Evolutionary conservation across 2,329 filamentous ascomycete genomes (phyloP).

Genomic region (Daldinia eschscholtzii): DNA sequence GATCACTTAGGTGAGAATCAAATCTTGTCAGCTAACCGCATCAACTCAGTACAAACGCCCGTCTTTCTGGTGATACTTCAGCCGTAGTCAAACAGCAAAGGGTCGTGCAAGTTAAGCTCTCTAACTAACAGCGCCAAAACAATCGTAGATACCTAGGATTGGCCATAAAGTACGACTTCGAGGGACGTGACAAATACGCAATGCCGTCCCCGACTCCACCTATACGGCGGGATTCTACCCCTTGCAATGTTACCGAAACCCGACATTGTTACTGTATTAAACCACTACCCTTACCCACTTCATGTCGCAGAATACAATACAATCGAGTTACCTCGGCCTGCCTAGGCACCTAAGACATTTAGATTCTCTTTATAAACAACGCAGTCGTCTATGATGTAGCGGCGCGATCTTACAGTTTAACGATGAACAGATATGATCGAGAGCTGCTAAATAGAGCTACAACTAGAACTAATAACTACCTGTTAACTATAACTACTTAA

Average conservation of each 20-base stretch:
- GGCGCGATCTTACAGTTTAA: background rate
- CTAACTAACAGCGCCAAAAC: background rate
- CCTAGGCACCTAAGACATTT: background rate
- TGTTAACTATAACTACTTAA: background rate
- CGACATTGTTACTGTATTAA: slow-evolving; percentile 5
- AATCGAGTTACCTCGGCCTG: slow-evolving; percentile 10
- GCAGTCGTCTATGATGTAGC: background rate
- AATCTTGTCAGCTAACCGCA: background rate
- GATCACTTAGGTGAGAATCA: background rate
- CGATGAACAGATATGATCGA: background rate
- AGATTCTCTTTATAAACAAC: background rate
- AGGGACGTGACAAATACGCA: background rate
- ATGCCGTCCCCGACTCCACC: slow-evolving; percentile 2
- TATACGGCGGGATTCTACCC: slow-evolving; percentile 1
- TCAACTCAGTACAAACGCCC: background rate
- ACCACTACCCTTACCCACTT: slow-evolving; percentile 4
- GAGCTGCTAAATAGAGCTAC: background rate
- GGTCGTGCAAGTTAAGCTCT: background rate
- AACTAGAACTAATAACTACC: background rate
- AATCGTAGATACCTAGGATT: background rate
- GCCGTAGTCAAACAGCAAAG: background rate
- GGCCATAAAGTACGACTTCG: background rate
- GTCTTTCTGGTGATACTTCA: background rate
- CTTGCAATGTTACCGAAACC: slow-evolving; percentile 12
- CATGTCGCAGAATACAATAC: background rate